Base-by-base conservation (phyloP, 2,329 filamentous ascomycete genomes). In the Didymosphaeria variabile region DNA sequence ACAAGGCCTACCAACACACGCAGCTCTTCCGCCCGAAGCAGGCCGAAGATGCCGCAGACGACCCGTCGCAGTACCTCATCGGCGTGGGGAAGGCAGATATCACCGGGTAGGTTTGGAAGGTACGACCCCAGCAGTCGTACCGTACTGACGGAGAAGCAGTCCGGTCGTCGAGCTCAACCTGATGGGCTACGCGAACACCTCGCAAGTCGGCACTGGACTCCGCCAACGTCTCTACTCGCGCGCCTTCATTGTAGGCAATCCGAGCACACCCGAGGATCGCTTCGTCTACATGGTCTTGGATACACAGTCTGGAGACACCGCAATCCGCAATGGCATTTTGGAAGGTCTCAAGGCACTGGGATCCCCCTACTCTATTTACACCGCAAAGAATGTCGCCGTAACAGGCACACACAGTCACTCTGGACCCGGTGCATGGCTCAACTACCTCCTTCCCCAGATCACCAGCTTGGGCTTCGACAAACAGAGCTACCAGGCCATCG, bases 391-490 rank as follows among this genome's bases (percentile, higher is more conserved):
- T 72, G 81, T 97, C 38, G 94, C 94, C 36, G 86, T 98, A 23
- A 97, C 93, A 0, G 94, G 94, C 57, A 98, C 94, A 0, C 94
- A 98, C 77, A 95, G 92, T 29, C 94, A 98, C 79, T 90, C 93
- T 26, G 94, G 94, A 0, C 94, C 94, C 0, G 94, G 91, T 2
- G 94, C 91, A 6, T 98, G 93, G 93, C 84, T 96, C 75, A 98
- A 98, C 79, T 98, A 97, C 74, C 85, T 98, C 10, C 84, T 97
- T 6, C 94, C 94, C 8, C 94, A 97, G 74, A 91, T 98, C 66
- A 95, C 94, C 0, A 94, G 89, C 72, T 85, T 91, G 60, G 94
- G 94, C 0, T 97, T 97, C 70, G 86, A 93, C 78, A 88, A 89
- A 71, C 91, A 96, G 77, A 96, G 92, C 71, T 97, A 97, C 73